phyloP scores from a whole-genome alignment of 106 monocot species.

The Acanthochlamys bracteata region DNA sequence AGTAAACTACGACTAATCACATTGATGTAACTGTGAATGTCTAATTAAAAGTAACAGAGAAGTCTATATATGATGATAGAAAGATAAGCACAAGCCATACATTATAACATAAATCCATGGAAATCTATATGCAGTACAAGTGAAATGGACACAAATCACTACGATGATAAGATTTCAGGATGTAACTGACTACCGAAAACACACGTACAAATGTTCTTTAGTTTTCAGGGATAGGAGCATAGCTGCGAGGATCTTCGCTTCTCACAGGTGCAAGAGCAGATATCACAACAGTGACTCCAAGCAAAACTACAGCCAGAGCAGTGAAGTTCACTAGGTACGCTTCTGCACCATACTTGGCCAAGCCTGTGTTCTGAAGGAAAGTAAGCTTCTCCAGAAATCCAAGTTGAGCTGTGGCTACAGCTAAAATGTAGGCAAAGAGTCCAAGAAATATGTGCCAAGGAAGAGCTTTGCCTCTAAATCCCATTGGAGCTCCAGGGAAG shows the following conservation, averaged over 20 bases:
- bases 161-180: no score
- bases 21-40: no score
- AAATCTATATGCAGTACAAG: no score
- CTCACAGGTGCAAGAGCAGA: slow-evolving; percentile 42
- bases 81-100: no score
- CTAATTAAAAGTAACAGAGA: no score
- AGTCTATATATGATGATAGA: no score
- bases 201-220: not conserved
- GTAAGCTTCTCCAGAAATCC: slow-evolving; percentile 95
- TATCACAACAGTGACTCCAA: slow-evolving; percentile 63
- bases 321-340: slow-evolving; percentile 89
- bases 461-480: slow-evolving; percentile 22
- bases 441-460: slow-evolving; percentile 87
- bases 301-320: slow-evolving; percentile 58
- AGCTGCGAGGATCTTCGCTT: slow-evolving; percentile 24
- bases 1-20: no score
- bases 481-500: slow-evolving; percentile 43
- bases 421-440: slow-evolving; percentile 69
- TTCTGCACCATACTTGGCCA: slow-evolving; percentile 67
- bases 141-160: no score
- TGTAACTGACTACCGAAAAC: no score
- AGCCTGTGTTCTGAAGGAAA: slow-evolving; percentile 60
- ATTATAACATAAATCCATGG: no score
- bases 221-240: slow-evolving; percentile 25
- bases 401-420: slow-evolving; percentile 38